Base-by-base conservation (phyloP, 2,329 filamentous ascomycete genomes). In the Metarhizium anisopliae region DNA sequence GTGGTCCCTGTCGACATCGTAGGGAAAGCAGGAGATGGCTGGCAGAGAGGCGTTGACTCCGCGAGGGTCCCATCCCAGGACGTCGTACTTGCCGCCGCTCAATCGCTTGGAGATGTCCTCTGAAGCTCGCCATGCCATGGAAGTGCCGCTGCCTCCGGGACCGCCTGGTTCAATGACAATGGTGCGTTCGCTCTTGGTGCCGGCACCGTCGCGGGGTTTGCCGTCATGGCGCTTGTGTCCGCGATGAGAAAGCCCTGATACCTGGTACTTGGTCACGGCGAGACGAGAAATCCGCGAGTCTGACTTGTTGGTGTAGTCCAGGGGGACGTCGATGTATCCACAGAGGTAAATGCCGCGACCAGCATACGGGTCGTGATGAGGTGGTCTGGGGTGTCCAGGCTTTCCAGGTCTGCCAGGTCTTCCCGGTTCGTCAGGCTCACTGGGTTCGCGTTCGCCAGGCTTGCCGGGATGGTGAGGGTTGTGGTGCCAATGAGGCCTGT, bases 21-120 rank as follows among this genome's bases (percentile, higher is more conserved):
- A 66, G 4, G 76, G 73, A 52, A 73, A 80, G 64, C 78, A 81
- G 2, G 74, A 64, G 2, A 76, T 62, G 4, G 71, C 63, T 0
- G 78, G 78, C 6, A 70, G 70, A 1, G 77, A 74, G 1, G 67
- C 63, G 59, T 80, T 80, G 54, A 80, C 75, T 2, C 78, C 78
- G 3, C 78, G 72, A n/a, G 78, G 78, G 53, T 81, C 78, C 72
- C 76, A 81, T n/a, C 77, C 76, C 14, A 81, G 63, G 6, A 80
- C 72, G 56, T 80, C 77, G 25, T 72, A 76, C 25, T 66, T 62
- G 25, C 72, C 68, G 36, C 70, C 70, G 55, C 74, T 76, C 13
- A 79, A 63, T 3, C 74, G 71, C 55, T 70, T 61, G 3, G 73
- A 71, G 40, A 75, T 57, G 0, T 58, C 54, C 55, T 77, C 70